Base-by-base conservation (phyloP, 345 rosid genomes). In the Citrus reticulata region DNA sequence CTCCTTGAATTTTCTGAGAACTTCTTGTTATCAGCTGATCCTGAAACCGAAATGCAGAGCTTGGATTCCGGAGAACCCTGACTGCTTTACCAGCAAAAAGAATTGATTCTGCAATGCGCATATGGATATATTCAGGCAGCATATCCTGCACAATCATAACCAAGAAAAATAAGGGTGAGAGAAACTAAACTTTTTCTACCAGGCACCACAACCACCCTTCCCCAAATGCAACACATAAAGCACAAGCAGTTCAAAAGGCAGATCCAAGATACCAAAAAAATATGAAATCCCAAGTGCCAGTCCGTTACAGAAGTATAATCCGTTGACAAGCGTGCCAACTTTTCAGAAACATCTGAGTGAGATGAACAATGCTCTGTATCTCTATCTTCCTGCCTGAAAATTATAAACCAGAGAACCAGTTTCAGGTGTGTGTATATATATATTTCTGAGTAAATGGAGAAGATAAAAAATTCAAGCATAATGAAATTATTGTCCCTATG, bases 1-100 rank as follows among this genome's bases (percentile, higher is more conserved):
- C 91, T 77, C 91, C 97, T 73, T 85, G 91, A 81, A 81, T 79
- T 84, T 90, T 92, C 79, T 83, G 89, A 74, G 84, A 80, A 79
- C 85, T 85, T 84, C 85, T 88, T 72, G 80, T 86, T 73, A 84
- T 64, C 78, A 86, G 92, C 85, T 85, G 95, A 82, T 90, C 92
- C 81, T 90, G 93, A 83, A 85, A 88, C 84, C 79, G 90, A 74
- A 93, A 90, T 59, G 93, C 84, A 74, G 90, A 85, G 84, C 93
- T 93, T 32, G 99, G 97, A 83, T 96, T 96, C 77, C 97, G 89
- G 60, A 96, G 95, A 82, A 96, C 92, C 86, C 97, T 90, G 83
- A 96, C 87, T 77, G 99, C 99, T 89, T 96, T 96, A 74, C 99
- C 98, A 55, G 99, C 93, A 90, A 96, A 95, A 75, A 96, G 92